Conservation (phyloP, 2,329 filamentous ascomycete species). For the Penicillium sclerotiorum region DNA sequence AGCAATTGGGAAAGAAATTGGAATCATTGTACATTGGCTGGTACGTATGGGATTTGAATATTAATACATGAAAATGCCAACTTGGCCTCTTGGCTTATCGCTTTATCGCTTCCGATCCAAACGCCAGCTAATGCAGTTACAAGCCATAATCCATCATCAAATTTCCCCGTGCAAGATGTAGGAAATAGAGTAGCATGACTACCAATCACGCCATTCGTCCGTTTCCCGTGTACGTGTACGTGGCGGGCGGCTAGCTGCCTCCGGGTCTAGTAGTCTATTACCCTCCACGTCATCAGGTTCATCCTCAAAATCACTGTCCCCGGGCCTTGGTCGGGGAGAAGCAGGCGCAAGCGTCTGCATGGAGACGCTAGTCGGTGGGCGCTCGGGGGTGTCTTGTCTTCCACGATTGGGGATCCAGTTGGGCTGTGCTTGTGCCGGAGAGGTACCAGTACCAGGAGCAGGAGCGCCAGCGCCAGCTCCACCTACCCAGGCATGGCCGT, state of each 20-base stretch:
- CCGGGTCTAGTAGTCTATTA: constrained; percentile 21
- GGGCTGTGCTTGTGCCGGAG: constrained; percentile 8
- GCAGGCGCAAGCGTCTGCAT: constrained; percentile 46
- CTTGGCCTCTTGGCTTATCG: constrained; percentile 6
- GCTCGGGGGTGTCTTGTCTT: constrained; percentile 28
- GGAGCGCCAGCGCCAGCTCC: constrained; percentile 1
- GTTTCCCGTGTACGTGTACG: constrained; percentile 16
- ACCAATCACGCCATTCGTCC: constrained; percentile 47
- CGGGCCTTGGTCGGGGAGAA: constrained; percentile 40
- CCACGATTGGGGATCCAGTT: constrained; percentile 23
- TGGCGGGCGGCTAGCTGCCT: constrained; percentile 15
- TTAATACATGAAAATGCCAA: constrained; percentile 13
- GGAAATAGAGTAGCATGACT: constrained; percentile 31
- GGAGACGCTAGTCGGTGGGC: constrained; percentile 44
- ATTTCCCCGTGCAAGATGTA: neutral
- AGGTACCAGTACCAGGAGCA: neutral
- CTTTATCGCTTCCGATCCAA: constrained; percentile 8
- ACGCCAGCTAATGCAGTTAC: constrained; percentile 7
- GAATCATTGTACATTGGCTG: neutral
- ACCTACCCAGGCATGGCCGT: constrained; percentile 31
- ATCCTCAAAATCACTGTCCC: constrained; percentile 39
- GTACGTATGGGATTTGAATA: constrained; percentile 3
- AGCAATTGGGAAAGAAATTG: neutral
- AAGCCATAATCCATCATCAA: neutral
- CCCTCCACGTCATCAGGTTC: constrained; percentile 25